Evolutionary conservation across 1,284 basidiomycete genomes (phyloP), one percentile per base, ranked within the genome.

Genomic region (Earliella scabrosa): DNA sequence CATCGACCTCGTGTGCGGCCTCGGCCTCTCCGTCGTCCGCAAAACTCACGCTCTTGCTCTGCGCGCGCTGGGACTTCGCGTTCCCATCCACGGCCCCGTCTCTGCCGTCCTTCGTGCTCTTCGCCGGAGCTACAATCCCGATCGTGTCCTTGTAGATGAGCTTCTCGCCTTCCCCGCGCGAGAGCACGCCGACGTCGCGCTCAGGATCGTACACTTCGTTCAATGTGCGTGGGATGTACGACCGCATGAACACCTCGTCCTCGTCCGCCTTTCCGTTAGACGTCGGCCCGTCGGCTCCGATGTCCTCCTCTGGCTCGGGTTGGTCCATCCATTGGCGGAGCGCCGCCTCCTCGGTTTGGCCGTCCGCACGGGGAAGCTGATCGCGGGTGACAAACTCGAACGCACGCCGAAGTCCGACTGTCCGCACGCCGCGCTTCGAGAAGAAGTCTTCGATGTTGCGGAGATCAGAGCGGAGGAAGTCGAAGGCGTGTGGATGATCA

Each of bases 391-490:
- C 80, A 65, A 95, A 97, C 63, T 97, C 95, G 73, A 98, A 99
- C 36, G 88, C 88, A 32, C 85, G 80, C 48, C 92, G 79, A 32
- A 98, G 74, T 2, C 97, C 96, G 32, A 99, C 77, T 54, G 89
- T 90, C 39, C 68, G 74, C 41, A 92, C 88, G 0, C 93, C 93
- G 21, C 87, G 82, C 58, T 87, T 80, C 2, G 82, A 78, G 72
- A 98, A 99, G 73, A 93, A 99, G 38, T 95, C 94, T 61, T 98
- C 95, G 36, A 97, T 80, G 71, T 99, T 98, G 63, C 86, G 88
- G 47, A 99, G 82, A 73, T 99, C 97, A 38, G 83, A 88, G 27
- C 97, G 88, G 44, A 99, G 79, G 73, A 99, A 99, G 73, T 99
- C 97, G 69, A 95, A 97, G 0, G 95, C 94, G 35, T 90, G 82